Percentiles rank a stretch among this genome's conserved stretches.
phyloP scores from a whole-genome alignment of 371 early-diverging fungal species.

The Rhizopus delemar region DNA sequence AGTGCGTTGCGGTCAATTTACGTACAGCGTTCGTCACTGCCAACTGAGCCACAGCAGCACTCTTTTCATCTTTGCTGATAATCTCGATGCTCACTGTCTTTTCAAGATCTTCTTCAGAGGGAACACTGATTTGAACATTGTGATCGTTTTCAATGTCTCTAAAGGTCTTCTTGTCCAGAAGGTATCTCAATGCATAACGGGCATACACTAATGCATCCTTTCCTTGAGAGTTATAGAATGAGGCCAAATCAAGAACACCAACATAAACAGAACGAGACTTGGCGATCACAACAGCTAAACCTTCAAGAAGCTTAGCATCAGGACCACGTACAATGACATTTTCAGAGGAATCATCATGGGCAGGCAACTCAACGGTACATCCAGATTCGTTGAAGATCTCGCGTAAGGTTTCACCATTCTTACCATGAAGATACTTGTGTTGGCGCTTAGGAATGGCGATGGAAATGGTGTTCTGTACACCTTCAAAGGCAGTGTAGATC shows the following conservation, averaged over 20 bases:
- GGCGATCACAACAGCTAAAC: constrained; percentile 74
- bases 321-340: constrained; percentile 82
- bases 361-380: constrained; percentile 82
- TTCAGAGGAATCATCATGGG: constrained; percentile 69
- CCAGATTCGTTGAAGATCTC: constrained; percentile 80
- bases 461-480: constrained; percentile 61
- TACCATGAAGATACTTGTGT: constrained; percentile 88
- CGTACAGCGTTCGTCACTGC: constrained; percentile 34
- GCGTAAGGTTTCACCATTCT: constrained; percentile 73
- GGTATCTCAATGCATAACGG: constrained; percentile 62
- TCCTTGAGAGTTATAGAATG: constrained; percentile 47
- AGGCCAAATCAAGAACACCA: constrained; percentile 53
- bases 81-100: constrained; percentile 59
- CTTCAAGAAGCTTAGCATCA: constrained; percentile 63
- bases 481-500: constrained; percentile 61
- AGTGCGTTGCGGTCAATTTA: constrained; percentile 56
- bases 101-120: constrained; percentile 26
- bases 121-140: constrained; percentile 61
- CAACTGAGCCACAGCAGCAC: constrained; percentile 59
- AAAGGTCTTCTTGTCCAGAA: constrained; percentile 57
- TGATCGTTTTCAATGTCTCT: constrained; percentile 68
- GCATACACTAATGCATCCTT: constrained; percentile 57
- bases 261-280: constrained; percentile 72
- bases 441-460: constrained; percentile 83
- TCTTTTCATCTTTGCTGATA: constrained; percentile 57